Evolutionary conservation across 495 filamentous ascomycete species (phyloP).

Genomic region (Tetracladium setigerum): DNA sequence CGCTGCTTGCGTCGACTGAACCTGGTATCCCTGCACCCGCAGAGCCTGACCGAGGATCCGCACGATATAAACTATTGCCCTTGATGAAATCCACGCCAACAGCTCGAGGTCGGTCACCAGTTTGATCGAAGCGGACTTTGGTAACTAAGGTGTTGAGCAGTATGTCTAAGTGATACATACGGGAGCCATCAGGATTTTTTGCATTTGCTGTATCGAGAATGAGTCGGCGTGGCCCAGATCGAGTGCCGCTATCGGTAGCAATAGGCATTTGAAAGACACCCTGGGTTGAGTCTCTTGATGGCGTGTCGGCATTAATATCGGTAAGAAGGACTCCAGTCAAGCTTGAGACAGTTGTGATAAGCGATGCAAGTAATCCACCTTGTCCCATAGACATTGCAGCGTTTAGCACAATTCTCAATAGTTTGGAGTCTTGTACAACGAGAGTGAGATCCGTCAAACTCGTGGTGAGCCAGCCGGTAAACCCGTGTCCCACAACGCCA

Average conservation of each 20-base stretch:
- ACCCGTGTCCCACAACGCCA: constrained; percentile 35
- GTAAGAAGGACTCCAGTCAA: background rate
- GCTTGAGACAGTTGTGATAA: background rate
- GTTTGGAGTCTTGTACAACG: constrained; percentile 33
- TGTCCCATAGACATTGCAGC: background rate
- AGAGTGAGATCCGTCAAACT: constrained; percentile 34
- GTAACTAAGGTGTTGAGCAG: constrained; percentile 53
- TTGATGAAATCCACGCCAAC: constrained; percentile 56
- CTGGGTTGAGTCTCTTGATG: constrained; percentile 28
- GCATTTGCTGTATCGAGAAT: constrained; percentile 43
- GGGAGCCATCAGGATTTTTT: constrained; percentile 37
- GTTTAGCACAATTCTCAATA: constrained; percentile 19
- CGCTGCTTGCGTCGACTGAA: constrained; percentile 43
- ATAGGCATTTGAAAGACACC: constrained; percentile 39
- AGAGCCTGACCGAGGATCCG: constrained; percentile 35
- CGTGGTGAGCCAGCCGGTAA: constrained; percentile 40
- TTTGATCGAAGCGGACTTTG: constrained; percentile 45
- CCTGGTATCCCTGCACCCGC: too few species aligned
- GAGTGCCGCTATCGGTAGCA: constrained; percentile 21
- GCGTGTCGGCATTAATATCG: constrained; percentile 28
- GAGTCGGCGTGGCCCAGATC: constrained; percentile 47
- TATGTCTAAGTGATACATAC: constrained; percentile 51
- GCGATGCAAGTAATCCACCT: background rate
- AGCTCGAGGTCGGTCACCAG: constrained; percentile 36
- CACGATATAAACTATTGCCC: constrained; percentile 51